These are phyloP conservation scores for Ganoderma boninense DNA, from an alignment of 1,284 basidiomycete genomes.

Conservation along the genomic window DNA sequence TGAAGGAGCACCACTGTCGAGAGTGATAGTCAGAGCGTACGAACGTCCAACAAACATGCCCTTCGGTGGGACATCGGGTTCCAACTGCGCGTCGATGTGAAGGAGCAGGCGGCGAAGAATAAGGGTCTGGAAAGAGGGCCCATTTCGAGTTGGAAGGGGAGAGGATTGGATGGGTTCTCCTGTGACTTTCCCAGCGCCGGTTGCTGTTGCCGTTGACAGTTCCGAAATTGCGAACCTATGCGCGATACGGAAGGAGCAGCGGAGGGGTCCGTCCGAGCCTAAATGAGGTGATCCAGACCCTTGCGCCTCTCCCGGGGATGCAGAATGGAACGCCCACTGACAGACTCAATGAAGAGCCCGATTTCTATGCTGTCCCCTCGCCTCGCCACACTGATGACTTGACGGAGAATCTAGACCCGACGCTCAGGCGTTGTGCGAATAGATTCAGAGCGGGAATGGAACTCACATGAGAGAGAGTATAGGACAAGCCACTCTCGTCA, in stretches of 20 bases:
- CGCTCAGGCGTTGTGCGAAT: constrained; percentile 23
- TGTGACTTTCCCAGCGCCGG: neutral
- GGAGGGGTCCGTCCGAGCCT: constrained; percentile 44
- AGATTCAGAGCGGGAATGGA: constrained; percentile 25
- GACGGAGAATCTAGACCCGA: constrained; percentile 76
- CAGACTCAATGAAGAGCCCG: constrained; percentile 74
- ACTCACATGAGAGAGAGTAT: constrained; percentile 85
- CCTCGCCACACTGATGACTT: constrained; percentile 75
- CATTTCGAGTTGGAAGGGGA: constrained; percentile 45
- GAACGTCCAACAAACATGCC: constrained; percentile 54
- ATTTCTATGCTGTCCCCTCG: constrained; percentile 88
- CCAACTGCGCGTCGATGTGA: constrained; percentile 71
- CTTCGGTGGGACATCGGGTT: constrained; percentile 53
- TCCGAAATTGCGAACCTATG: constrained; percentile 45
- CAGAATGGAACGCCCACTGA: constrained; percentile 26
- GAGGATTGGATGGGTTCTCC: constrained; percentile 9
- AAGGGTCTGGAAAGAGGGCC: constrained; percentile 67
- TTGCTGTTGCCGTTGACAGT: neutral
- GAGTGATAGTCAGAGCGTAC: constrained; percentile 61
- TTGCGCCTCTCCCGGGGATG: constrained; percentile 18
- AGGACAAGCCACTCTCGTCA: constrained; percentile 85
- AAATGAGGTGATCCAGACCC: constrained; percentile 33
- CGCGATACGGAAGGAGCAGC: constrained; percentile 67
- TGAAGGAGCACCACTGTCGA: constrained; percentile 62
- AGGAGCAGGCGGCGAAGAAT: constrained; percentile 73